Conservation (phyloP, 441 rosid species). For the Populus hybrid region DNA sequence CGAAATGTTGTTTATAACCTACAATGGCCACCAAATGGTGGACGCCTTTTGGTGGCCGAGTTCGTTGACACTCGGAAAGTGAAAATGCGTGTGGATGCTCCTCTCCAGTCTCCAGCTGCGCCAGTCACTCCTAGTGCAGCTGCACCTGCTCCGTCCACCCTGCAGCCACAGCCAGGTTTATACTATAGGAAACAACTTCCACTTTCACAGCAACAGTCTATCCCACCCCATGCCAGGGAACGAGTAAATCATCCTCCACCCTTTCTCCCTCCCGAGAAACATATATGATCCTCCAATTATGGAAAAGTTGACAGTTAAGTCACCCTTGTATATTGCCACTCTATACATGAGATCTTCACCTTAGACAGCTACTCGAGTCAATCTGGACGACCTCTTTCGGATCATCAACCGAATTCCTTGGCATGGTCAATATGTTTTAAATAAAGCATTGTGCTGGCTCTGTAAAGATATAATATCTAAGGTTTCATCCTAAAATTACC, state of each 20-base stretch:
- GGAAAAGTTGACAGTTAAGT: not conserved
- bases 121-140: constrained; percentile 30
- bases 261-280: constrained; percentile 54
- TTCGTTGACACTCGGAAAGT: constrained; percentile 84
- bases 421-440: not conserved
- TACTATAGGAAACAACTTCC: constrained; percentile 58
- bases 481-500: not conserved
- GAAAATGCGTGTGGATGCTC: constrained; percentile 33
- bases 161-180: constrained; percentile 48
- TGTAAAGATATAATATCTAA: not conserved
- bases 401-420: constrained; percentile 10
- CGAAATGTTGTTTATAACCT: constrained; percentile 52
- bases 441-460: not conserved
- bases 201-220: constrained; percentile 55
- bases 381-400: constrained; percentile 82
- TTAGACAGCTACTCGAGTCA: constrained; percentile 26
- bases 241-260: constrained; percentile 58
- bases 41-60: constrained; percentile 52
- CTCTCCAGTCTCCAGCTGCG: not conserved
- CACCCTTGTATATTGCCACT: not conserved
- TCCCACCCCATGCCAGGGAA: constrained; percentile 47
- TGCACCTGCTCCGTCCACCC: constrained; percentile 23
- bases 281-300: constrained; percentile 52
- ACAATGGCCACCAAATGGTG: constrained; percentile 46
- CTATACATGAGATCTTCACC: too few species aligned